Evolutionary conservation across 1,139 yeast genomes (phyloP).

Genomic region (Groenewaldozyma auringiensis): DNA sequence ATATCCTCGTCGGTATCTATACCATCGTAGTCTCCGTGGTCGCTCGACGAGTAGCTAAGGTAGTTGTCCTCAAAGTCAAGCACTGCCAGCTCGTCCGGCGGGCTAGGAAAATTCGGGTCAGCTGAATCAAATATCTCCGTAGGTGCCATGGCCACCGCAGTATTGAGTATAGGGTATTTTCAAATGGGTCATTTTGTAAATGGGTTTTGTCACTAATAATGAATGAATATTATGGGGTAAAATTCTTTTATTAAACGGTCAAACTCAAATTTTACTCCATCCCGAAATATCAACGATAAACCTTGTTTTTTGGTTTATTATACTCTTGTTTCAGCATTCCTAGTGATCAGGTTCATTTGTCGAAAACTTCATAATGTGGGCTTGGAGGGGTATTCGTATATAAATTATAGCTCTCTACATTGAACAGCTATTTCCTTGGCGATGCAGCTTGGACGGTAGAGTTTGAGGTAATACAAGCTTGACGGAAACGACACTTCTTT

Average conservation of each 20-base stretch:
- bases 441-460: not conserved
- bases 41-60: slow-evolving; percentile 10
- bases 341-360: too few relatives aligned
- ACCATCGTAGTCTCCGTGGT: slow-evolving; percentile 11
- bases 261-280: too few relatives aligned
- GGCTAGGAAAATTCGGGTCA: slow-evolving; percentile 36
- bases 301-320: too few relatives aligned
- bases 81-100: slow-evolving; percentile 25
- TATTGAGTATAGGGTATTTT: too few relatives aligned
- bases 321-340: too few relatives aligned
- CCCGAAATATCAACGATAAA: too few relatives aligned
- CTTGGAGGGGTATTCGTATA: too few relatives aligned
- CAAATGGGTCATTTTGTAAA: too few relatives aligned
- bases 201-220: too few relatives aligned
- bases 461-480: not conserved
- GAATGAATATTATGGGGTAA: too few relatives aligned
- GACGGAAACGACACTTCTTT: not conserved
- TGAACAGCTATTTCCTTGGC: not conserved
- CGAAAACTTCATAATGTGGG: too few relatives aligned
- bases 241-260: too few relatives aligned
- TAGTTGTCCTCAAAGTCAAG: not conserved
- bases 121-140: slow-evolving; percentile 33
- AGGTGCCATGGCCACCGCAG: not conserved
- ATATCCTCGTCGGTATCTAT: slow-evolving; percentile 7
- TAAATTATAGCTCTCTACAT: slow-evolving; percentile 1